A percentile compares a stretch with the other conserved stretches of the same genome.
These are phyloP conservation scores for Sporothrix euskadiensis DNA, from an alignment of 2,329 filamentous ascomycete genomes.

Conservation along the genomic window DNA sequence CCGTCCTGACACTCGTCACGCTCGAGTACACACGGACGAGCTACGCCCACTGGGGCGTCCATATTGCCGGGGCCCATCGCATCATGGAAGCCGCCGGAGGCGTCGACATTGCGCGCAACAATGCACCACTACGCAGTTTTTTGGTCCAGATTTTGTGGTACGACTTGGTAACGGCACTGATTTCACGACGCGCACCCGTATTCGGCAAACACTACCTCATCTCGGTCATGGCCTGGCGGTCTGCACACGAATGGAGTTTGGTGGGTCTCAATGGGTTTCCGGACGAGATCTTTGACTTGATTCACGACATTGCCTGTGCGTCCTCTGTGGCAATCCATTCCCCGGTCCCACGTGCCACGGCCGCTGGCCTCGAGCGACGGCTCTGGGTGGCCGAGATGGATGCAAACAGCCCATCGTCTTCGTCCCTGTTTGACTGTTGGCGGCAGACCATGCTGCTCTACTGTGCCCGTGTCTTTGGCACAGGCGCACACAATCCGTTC, in stretches of 20 bases:
- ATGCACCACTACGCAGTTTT: not conserved
- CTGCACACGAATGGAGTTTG: constrained; percentile 17
- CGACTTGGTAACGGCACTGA: not conserved
- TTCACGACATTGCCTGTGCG: constrained; percentile 14
- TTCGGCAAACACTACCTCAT: constrained; percentile 7
- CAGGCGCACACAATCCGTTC: not conserved
- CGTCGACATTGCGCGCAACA: not conserved
- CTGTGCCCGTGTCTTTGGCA: not conserved
- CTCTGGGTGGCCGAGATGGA: not conserved
- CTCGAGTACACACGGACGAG: not conserved
- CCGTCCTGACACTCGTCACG: not conserved
- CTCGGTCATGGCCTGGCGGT: constrained; percentile 12
- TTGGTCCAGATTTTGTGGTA: not conserved
- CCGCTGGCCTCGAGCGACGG: not conserved
- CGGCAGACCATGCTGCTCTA: not conserved
- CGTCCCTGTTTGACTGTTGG: not conserved
- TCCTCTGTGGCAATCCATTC: not conserved
- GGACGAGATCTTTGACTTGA: constrained; percentile 2
- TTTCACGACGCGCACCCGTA: not conserved
- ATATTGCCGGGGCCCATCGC: not conserved
- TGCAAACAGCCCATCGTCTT: not conserved
- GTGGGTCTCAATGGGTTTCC: constrained; percentile 21
- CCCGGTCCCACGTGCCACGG: not conserved
- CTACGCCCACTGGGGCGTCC: not conserved
- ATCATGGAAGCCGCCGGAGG: not conserved